Base-by-base conservation (phyloP, 73 alveolate genomes). In the Effrenium voratum region DNA sequence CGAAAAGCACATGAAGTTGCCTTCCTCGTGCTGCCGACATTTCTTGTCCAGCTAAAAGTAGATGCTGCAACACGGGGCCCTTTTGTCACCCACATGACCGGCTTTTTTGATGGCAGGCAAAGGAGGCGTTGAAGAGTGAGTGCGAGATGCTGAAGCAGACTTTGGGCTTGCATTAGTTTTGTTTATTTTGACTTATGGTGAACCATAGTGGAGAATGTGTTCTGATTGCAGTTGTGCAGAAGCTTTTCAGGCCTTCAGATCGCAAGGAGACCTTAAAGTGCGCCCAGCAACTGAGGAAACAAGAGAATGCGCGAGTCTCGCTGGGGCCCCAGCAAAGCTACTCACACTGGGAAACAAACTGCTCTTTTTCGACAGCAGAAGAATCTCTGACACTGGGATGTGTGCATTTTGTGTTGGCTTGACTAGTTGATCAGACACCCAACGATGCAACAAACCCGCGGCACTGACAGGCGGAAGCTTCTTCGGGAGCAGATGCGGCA, bases 401-500 rank as follows among this genome's bases (percentile, higher is more conserved):
- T 36, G 49, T 32, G n/a, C 80, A n/a, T n/a, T 32, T 26, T 1
- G 16, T 66, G 5, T n/a, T 68, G 63, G 19, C 26, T 52, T 52
- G 63, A 12, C 63, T 12, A 52, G 63, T 19, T 12, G 63, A 52
- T 8, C 63, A n/a, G n/a, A n/a, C n/a, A n/a, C n/a, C n/a, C n/a
- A n/a, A n/a, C n/a, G n/a, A n/a, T n/a, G n/a, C n/a, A n/a, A n/a
- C n/a, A n/a, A n/a, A n/a, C n/a, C n/a, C n/a, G n/a, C n/a, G n/a
- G n/a, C n/a, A n/a, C n/a, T n/a, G n/a, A 12, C 46, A 90, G 97
- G 97, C 97, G 97, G 30, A 76, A 90, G 76, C 50, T 90, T 45
- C 44, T 90, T 75, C 85, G 82, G n/a, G 97, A 90, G n/a, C 97
- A 90, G 97, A 90, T 90, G 97, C 97, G 47, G 43, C 97, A 90